phyloP scores from a whole-genome alignment of 2,329 filamentous ascomycete species.

The Metarhizium humberi region DNA sequence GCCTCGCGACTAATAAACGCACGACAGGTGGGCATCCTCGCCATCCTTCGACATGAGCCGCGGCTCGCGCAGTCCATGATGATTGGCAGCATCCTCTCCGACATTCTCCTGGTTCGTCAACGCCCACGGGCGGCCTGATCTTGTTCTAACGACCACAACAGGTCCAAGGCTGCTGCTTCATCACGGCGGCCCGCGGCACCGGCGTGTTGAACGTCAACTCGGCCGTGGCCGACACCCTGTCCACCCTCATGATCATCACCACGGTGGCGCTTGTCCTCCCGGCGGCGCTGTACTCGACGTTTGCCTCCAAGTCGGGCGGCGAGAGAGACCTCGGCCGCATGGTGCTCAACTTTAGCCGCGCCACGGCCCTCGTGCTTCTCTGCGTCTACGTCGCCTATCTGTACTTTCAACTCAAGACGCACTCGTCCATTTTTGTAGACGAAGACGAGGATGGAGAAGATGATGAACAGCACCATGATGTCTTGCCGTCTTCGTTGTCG shows the following conservation, averaged over 20 bases:
- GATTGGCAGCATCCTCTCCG: conserved; percentile 11
- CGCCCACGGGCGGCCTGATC: neutral
- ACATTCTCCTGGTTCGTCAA: conserved; percentile 8
- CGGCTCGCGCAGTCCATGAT: conserved; percentile 9
- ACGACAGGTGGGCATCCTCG: conserved; percentile 8
- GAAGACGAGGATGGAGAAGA: conserved; percentile 1
- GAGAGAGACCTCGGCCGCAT: conserved; percentile 3
- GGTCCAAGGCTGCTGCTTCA: conserved; percentile 11
- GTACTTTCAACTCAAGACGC: conserved; percentile 11
- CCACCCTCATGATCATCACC: conserved; percentile 10
- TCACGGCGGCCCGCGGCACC: conserved; percentile 8
- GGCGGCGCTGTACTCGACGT: conserved; percentile 8
- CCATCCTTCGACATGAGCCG: conserved; percentile 8
- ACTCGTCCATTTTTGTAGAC: conserved; percentile 8
- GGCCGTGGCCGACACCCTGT: conserved; percentile 9
- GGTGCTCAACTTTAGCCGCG: conserved; percentile 9
- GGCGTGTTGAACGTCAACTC: conserved; percentile 10
- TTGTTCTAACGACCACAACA: neutral
- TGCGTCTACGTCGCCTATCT: conserved; percentile 8
- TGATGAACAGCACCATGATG: neutral
- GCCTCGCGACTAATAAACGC: neutral
- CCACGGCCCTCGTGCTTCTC: conserved; percentile 7
- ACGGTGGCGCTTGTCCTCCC: conserved; percentile 10
- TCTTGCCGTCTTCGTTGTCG: neutral
- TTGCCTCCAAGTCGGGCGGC: neutral